Evolutionary conservation across 225 moss, liverwort and hornwort species (phyloP), one percentile per base, ranked within the genome.

Genomic region (Marchantia polymorpha): DNA sequence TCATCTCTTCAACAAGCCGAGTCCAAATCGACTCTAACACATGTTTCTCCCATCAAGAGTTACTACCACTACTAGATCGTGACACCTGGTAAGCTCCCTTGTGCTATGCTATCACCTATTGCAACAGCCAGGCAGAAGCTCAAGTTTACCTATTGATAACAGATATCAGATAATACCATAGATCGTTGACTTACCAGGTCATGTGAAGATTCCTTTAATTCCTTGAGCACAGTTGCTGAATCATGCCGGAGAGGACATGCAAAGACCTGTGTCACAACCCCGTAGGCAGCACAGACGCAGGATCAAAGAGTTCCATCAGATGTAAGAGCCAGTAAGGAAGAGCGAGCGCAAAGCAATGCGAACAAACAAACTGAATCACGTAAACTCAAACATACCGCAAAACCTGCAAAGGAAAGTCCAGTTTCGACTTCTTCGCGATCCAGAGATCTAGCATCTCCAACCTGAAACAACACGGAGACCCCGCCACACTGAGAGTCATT

Each of bases 221-320:
- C 94, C 85, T 89, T 91, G 23, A 97, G 83, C 75, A 97, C 89
- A 77, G 89, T 83, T 59, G 84, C 91, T 81, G 97, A 97, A 85
- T 97, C 94, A 81, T 69, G 84, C 39, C 97, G 93, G 82, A 97
- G 87, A 48, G 97, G 94, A 64, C 97, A 94, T 29, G 97, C 97
- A 88, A 97, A 97, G 46, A 97, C 93, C 93, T 95, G 89, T 26
- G 51, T 47, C 71, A 60, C 50, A 72, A 20, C 13, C 23, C 53
- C 53, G 16, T 22, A 23, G 49, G 56, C 56, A 56, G 30, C 6
- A 67, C n/a, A 23, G 22, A 7, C 23, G 19, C 0, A 4, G 4
- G 22, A n/a, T 71, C 12, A 51, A 15, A 20, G 51, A 48, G 23
- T 16, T 9, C 71, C 20, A 50, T 39, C 5, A 39, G n/a, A 71